These are phyloP conservation scores for Fusarium lyarnte DNA, from an alignment of 2,329 filamentous ascomycete species.

Conservation along the genomic window DNA sequence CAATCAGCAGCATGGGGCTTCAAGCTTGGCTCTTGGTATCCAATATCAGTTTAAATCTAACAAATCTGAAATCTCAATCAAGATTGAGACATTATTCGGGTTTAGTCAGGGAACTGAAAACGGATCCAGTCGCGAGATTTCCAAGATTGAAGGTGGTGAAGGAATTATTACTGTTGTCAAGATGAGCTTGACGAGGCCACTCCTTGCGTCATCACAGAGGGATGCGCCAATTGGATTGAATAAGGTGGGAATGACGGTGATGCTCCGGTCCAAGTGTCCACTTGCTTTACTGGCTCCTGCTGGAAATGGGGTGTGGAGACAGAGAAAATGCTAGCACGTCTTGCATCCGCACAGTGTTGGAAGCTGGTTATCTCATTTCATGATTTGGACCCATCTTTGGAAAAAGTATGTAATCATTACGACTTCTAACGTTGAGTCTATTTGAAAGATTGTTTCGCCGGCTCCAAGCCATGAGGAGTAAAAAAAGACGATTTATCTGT, in stretches of 20 bases:
- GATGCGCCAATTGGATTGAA: constrained; percentile 32
- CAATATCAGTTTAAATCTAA: background rate
- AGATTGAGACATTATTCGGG: constrained; percentile 18
- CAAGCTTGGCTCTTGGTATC: constrained; percentile 2
- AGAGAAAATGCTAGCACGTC: constrained; percentile 6
- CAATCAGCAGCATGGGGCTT: constrained; percentile 7
- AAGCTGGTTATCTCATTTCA: constrained; percentile 1
- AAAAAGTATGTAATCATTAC: background rate
- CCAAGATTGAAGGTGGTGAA: constrained; percentile 23
- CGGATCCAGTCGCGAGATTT: constrained; percentile 6
- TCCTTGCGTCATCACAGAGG: constrained; percentile 42
- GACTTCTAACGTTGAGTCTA: background rate
- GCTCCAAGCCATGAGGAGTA: background rate
- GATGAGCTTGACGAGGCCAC: constrained; percentile 26
- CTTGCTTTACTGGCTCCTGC: constrained; percentile 23
- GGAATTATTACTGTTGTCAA: constrained; percentile 21
- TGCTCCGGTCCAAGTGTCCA: constrained; percentile 18
- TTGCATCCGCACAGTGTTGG: constrained; percentile 33
- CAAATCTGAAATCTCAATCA: background rate
- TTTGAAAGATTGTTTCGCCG: background rate
- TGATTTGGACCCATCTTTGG: background rate
- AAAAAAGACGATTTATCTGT: background rate
- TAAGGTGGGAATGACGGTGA: constrained; percentile 38
- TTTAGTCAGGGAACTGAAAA: constrained; percentile 16
- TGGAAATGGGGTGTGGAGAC: constrained; percentile 34